Evolutionary conservation across 1,139 yeast species (phyloP), one percentile per base, ranked within the genome.

Genomic region (Lodderomyces beijingensis): DNA sequence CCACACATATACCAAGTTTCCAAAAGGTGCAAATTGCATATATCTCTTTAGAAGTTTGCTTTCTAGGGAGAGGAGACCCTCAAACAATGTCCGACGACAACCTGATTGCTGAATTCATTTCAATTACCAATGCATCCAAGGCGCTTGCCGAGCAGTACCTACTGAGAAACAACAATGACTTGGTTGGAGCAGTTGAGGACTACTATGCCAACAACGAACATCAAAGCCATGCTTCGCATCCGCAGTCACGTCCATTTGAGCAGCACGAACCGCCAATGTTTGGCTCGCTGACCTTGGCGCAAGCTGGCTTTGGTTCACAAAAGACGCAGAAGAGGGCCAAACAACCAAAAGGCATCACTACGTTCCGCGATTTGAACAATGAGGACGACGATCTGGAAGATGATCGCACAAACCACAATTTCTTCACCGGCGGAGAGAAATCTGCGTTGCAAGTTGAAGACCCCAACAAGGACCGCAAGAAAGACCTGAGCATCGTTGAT

Each of bases 341-440:
- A 5, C 11, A 5, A 12, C 20, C n/a, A 12, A 29, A 21, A 16
- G 40, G 71, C 4, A 47, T 68, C 11, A 56, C 58, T 28, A 68
- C 79, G 6, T 73, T 78, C 38, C 59, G 73, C 36, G 81, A 78
- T 43, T 62, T 81, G 50, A 65, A 68, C 37, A 46, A 48, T 14
- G 47, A 43, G 16, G 65, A 57, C 10, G 70, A 64, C 17, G 79
- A 70, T 25, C 76, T 70, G 16, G 80, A 74, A 26, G 85, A 79
- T 34, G 85, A 76, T 37, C 77, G 79, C 32, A 75, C 79, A 12
- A 77, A 78, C 42, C 74, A 80, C 44, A 79, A 87, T 44, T 77
- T 85, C 55, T 94, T 91, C 48, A 91, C 97, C 3, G 96, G 96
- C 15, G 98, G 96, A 35, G 96, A 89, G 54, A 89, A 89, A 49